Base-by-base conservation (phyloP, 106 monocot species). In the Apostasia ramifera region DNA sequence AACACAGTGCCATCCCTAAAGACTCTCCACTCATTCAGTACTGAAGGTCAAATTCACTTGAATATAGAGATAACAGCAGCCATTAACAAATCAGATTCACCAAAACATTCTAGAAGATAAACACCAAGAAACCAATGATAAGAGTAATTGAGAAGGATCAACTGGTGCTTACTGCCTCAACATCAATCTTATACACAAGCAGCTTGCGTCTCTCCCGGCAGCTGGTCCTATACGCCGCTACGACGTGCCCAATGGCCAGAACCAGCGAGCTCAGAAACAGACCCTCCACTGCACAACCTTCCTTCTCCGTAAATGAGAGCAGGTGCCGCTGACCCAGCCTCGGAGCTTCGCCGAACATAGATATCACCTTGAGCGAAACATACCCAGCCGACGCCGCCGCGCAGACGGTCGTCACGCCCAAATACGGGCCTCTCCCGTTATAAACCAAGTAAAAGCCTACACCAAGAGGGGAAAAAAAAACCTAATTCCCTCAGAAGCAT, bases 171-270 rank as follows among this genome's bases (percentile, higher is more conserved):
- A 94, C 94, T 9, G 94, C 85, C 76, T 94, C 94, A 11, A 88
- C 77, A 66, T 94, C 94, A 53, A 91, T 88, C 67, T 80, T 78
- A 75, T 80, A 91, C 11, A 94, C 88, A 8, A 86, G 71, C 63
- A 94, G 62, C 74, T 88, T 88, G 49, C 83, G 60, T 63, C 91
- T 72, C 72, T 88, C 85, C 38, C 91, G 67, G 77, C 88, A 94
- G 58, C 75, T 94, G 8, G 88, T 91, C 53, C 79, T 60, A 55
- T 94, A 88, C 8, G 91, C 94, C 2, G 80, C 91, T 9, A 76
- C 79, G 10, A 87, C 12, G 60, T 94, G 94, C 3, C 87, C 94
- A 10, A 79, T 44, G 5, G 90, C 90, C 53, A 94, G 68, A 5
- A 63, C 67, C 59, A 88, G 2, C 44, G 94, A 94, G 55, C 70